Evolutionary conservation across 2,329 filamentous ascomycete species (phyloP), one percentile per base, ranked within the genome.

Genomic region (Zopfia rhizophila): DNA sequence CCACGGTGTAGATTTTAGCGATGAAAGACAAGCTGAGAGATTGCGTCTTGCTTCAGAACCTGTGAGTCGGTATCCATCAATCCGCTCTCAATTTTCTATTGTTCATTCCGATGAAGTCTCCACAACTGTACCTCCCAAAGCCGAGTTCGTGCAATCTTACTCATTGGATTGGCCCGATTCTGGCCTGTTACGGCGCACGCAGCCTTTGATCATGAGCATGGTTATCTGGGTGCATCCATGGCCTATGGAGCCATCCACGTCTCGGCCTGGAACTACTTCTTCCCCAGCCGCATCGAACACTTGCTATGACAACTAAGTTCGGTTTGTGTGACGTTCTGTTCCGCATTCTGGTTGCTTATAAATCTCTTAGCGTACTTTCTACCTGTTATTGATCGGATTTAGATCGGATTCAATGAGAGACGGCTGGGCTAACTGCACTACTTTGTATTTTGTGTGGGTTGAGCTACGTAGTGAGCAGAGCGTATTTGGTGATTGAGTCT

Each of bases 241-340:
- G 50, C 24, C 1, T 64, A 59, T 27, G 56, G 55, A n/a, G 60
- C 39, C 5, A 50, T 65, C 16, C 59, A 64, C 24, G 31, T 56
- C 18, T 46, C 55, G 1, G 58, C 60, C 4, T 64, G 59, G 55
- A 28, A 54, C 21, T 47, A 53, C 11, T 42, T 38, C 36, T 65
- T 64, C 31, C 57, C 59, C 3, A 42, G 51, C 0, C 7, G 7
- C 10, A 18, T 48, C 13, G 59, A 65, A 47, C 33, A 45, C 8
- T 45, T 48, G 24, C 38, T 64, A 3, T 64, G 61, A 60, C 46
- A 39, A 8, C 23, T 46, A 17, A 50, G 54, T 13, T 49, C 54
- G 1, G 14, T 55, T 3, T 59, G 51, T 41, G 45, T 63, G 7
- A 53, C 40, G 10, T 58, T 56, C 24, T 61, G 53, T 25, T 59